Conservation (phyloP, 176 grass and related monocot genomes). For the Chrysopogon serrulatus region DNA sequence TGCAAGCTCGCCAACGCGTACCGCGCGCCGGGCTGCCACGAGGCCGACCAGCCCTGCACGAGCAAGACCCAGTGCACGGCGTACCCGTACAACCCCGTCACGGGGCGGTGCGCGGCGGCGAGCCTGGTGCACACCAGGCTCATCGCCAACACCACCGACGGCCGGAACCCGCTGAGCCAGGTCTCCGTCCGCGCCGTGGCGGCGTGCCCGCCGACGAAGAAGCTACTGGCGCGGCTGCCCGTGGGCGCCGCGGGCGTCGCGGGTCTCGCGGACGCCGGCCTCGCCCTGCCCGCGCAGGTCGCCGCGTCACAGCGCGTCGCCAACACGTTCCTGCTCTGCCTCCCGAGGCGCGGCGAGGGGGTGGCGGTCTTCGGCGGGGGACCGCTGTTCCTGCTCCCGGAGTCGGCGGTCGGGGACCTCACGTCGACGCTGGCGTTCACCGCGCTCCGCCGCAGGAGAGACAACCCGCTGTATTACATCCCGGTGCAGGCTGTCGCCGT, state of each 20-base stretch:
- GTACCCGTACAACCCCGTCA: constrained; percentile 26
- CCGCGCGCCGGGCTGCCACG: neutral
- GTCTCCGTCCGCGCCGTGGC: neutral
- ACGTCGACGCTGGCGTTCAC: neutral
- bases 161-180: constrained; percentile 15
- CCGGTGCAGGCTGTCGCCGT: neutral
- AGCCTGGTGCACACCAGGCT: constrained; percentile 9
- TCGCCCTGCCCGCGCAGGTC: constrained; percentile 41
- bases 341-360: constrained; percentile 15
- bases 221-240: constrained; percentile 22
- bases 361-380: constrained; percentile 29
- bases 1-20: constrained; percentile 20
- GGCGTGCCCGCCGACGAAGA: constrained; percentile 2
- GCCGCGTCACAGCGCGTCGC: neutral
- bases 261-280: neutral
- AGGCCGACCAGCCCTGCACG: too few species aligned
- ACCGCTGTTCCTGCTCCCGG: neutral
- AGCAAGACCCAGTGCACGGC: constrained; percentile 3
- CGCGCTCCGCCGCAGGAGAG: constrained; percentile 31
- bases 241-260: constrained; percentile 20
- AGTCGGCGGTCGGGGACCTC: neutral
- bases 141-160: constrained; percentile 43
- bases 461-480: constrained; percentile 3
- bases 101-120: constrained; percentile 3
- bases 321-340: constrained; percentile 46